Percentiles rank a stretch among this genome's conserved stretches.
phyloP scores from a whole-genome alignment of 139 green algal species.

The Chlamydomonas sphaeroides region DNA sequence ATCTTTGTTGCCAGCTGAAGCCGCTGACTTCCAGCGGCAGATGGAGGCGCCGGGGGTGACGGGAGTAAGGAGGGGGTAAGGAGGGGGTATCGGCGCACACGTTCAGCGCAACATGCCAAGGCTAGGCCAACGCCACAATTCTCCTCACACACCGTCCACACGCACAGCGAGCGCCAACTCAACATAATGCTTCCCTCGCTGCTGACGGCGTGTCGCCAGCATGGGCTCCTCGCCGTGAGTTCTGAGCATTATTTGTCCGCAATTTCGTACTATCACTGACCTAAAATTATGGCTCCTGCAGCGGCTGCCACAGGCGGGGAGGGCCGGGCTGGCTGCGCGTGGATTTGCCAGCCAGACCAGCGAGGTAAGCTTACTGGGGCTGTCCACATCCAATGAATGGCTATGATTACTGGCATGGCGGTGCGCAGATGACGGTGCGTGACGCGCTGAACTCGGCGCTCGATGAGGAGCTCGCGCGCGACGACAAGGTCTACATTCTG shows the following conservation, averaged over 20 bases:
- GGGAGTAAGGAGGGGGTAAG: too few relatives aligned
- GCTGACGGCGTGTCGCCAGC: neutral
- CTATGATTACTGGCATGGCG: neutral
- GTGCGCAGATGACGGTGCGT: constrained; percentile 91
- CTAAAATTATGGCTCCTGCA: too few relatives aligned
- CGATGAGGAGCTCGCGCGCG: constrained; percentile 95
- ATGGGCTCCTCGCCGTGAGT: constrained; percentile 21
- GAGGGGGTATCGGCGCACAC: too few relatives aligned
- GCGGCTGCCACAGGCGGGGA: neutral
- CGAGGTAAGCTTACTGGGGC: neutral
- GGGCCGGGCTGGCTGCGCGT: neutral
- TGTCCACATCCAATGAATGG: neutral
- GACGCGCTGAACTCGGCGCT: constrained; percentile 97
- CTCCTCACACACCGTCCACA: too few relatives aligned
- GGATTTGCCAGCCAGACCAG: constrained; percentile 10
- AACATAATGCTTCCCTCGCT: constrained; percentile 16
- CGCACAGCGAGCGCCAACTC: too few relatives aligned
- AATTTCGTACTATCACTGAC: too few relatives aligned
- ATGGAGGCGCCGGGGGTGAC: too few relatives aligned
- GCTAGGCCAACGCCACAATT: too few relatives aligned
- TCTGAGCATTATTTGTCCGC: too few relatives aligned
- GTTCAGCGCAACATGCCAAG: too few relatives aligned
- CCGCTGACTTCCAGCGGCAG: too few relatives aligned
- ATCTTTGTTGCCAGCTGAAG: too few relatives aligned
- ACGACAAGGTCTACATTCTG: constrained; percentile 96